Evolutionary conservation across 306 rosid species (phyloP).

Genomic region (Senna tora): DNA sequence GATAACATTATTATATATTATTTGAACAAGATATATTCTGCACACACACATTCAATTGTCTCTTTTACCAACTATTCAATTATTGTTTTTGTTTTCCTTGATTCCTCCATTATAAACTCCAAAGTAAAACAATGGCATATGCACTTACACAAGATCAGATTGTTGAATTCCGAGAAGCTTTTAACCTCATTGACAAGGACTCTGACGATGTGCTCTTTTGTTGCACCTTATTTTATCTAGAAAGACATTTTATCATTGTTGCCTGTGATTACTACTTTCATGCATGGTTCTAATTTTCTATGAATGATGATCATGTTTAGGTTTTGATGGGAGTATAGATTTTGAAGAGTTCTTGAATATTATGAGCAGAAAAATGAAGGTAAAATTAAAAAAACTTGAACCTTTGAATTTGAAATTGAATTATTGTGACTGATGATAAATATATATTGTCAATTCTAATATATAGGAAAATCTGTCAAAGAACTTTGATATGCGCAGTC

Average conservation of each 20-base stretch:
- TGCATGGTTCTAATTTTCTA: neutral
- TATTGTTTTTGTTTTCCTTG: slow-evolving; percentile 2
- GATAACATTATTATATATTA: no score
- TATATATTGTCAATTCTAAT: slow-evolving; percentile 14
- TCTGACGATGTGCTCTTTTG: slow-evolving; percentile 44
- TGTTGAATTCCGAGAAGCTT: slow-evolving; percentile 83
- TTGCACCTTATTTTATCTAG: neutral
- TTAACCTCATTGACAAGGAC: slow-evolving; percentile 81
- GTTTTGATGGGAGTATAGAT: slow-evolving; percentile 75
- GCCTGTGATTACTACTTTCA: neutral
- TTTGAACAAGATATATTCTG: no score
- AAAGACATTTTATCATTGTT: neutral
- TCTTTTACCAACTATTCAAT: slow-evolving; percentile 17
- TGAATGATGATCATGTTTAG: slow-evolving; percentile 49
- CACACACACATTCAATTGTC: slow-evolving; percentile 34
- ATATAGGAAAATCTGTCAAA: slow-evolving; percentile 49
- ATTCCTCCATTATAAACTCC: neutral
- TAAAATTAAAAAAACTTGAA: slow-evolving; percentile 28
- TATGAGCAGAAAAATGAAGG: slow-evolving; percentile 84
- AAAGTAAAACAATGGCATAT: slow-evolving; percentile 52
- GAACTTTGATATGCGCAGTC: slow-evolving; percentile 93
- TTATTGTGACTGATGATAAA: slow-evolving; percentile 3
- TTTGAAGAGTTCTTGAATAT: slow-evolving; percentile 75
- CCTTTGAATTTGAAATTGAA: neutral
- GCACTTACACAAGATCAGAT: slow-evolving; percentile 76